Base-by-base conservation (phyloP, 352 stramenopile genomes). In the Phytophthora cactorum region DNA sequence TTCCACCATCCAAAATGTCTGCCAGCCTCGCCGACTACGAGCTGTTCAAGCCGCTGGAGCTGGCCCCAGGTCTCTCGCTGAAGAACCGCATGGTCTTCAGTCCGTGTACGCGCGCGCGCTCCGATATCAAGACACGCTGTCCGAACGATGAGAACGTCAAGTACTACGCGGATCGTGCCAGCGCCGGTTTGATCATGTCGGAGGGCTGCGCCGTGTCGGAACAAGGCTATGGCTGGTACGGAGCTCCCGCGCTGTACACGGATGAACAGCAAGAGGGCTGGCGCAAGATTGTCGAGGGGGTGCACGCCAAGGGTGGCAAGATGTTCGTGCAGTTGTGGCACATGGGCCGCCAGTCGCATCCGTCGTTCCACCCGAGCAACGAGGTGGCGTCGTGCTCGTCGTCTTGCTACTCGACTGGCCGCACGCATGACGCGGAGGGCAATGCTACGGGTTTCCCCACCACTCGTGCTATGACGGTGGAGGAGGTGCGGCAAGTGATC, bases 321-420 rank as follows among this genome's bases (percentile, higher is more conserved):
- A 93, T 95, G 39, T 90, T 82, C 52, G 12, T 76, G 36, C 89
- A 96, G 72, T 60, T 96, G 12, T 95, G 86, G 86, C 88, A 96
- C 67, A 80, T 86, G 59, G 87, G 89, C 15, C 74, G 86, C 34
- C 61, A 78, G 59, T 64, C 77, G 3, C 86, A 73, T 29, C 70
- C 60, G 51, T 77, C 70, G 1, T 74, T 77, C 59, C 54, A 74
- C 41, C 39, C 59, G 10, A 68, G 28, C 46, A 62, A 66, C 39
- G 69, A 82, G 29, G 74, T 90, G 17, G 75, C 80, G 4, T 77
- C 85, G 31, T 79, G 75, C 39, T 83, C 81, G 29, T 61, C 84
- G n/a, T 86, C 78, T 15, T 69, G 51, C n/a, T 68, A 70, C 44
- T 62, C 27, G 38, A 55, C 57, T 14, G 76, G 60, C 14, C 60